Evolutionary conservation across 2,329 filamentous ascomycete genomes (phyloP).

Genomic region (Cryphonectria parasitica): DNA sequence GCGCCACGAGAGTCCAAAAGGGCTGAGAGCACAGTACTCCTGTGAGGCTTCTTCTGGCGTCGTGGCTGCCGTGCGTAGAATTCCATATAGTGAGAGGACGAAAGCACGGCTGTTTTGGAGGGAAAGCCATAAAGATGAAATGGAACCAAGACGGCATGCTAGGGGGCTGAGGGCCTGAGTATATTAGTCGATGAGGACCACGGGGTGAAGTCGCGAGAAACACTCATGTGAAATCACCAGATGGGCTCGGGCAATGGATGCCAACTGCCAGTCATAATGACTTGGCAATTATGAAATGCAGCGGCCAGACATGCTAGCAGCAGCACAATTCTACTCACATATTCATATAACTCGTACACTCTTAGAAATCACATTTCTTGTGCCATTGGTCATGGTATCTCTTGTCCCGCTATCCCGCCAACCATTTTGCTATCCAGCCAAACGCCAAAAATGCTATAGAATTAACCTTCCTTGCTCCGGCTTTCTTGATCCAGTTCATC

Average conservation of each 20-base stretch:
- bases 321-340: constrained; percentile 19
- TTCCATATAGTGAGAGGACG: not conserved
- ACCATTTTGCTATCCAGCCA: constrained; percentile 21
- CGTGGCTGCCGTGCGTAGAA: not conserved
- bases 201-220: not conserved
- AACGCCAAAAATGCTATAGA: constrained; percentile 26
- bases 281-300: not conserved
- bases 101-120: not conserved
- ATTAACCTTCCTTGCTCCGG: constrained; percentile 15
- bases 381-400: constrained; percentile 26
- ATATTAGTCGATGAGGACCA: not conserved
- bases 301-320: not conserved
- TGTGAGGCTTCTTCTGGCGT: not conserved
- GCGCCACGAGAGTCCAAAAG: not conserved
- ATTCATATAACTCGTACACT: not conserved
- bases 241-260: constrained; percentile 20
- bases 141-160: not conserved
- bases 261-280: not conserved
- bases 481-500: constrained; percentile 5
- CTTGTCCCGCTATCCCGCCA: constrained; percentile 19
- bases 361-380: not conserved
- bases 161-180: not conserved
- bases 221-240: constrained; percentile 5
- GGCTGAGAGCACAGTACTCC: not conserved
- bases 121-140: not conserved